These are phyloP conservation scores for Paecilomyces formosus DNA, from an alignment of 2,329 filamentous ascomycete genomes.

Conservation along the genomic window DNA sequence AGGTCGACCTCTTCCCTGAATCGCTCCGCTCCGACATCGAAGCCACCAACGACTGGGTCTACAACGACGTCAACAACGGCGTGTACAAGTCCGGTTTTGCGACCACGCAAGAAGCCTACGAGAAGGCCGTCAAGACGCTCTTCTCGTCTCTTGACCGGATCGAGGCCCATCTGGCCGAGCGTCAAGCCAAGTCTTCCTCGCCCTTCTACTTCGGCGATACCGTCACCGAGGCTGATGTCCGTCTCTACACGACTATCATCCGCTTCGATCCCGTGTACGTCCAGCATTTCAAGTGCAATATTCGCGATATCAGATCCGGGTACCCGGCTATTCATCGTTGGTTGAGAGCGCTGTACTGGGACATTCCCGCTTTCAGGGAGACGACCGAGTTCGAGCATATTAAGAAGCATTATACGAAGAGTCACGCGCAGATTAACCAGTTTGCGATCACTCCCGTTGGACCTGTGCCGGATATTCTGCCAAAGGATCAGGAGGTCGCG, in stretches of 20 bases:
- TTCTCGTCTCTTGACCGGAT: slow-evolving; percentile 71
- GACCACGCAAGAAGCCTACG: slow-evolving; percentile 74
- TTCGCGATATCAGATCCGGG: slow-evolving; percentile 74
- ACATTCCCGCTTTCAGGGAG: slow-evolving; percentile 64
- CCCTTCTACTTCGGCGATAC: slow-evolving; percentile 69
- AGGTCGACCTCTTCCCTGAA: slow-evolving; percentile 61
- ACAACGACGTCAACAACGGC: slow-evolving; percentile 51
- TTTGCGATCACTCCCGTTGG: slow-evolving; percentile 75
- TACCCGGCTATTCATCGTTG: slow-evolving; percentile 76
- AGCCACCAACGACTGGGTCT: slow-evolving; percentile 71
- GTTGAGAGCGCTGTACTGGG: slow-evolving; percentile 82
- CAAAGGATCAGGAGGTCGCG: slow-evolving; percentile 67
- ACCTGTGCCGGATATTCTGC: slow-evolving; percentile 74
- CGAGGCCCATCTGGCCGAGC: slow-evolving; percentile 58
- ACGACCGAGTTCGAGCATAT: slow-evolving; percentile 94
- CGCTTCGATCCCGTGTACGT: slow-evolving; percentile 74
- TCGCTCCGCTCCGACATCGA: slow-evolving; percentile 64
- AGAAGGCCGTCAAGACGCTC: slow-evolving; percentile 61
- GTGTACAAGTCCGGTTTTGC: slow-evolving; percentile 66
- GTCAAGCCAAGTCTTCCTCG: slow-evolving; percentile 19
- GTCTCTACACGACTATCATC: slow-evolving; percentile 66
- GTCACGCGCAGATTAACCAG: slow-evolving; percentile 57
- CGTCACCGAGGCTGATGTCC: slow-evolving; percentile 75
- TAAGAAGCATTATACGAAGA: slow-evolving; percentile 69
- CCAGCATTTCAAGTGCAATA: slow-evolving; percentile 75